Evolutionary conservation across 1,284 basidiomycete species (phyloP), one percentile per base, ranked within the genome.

Genomic region (Takashimella tepidaria): DNA sequence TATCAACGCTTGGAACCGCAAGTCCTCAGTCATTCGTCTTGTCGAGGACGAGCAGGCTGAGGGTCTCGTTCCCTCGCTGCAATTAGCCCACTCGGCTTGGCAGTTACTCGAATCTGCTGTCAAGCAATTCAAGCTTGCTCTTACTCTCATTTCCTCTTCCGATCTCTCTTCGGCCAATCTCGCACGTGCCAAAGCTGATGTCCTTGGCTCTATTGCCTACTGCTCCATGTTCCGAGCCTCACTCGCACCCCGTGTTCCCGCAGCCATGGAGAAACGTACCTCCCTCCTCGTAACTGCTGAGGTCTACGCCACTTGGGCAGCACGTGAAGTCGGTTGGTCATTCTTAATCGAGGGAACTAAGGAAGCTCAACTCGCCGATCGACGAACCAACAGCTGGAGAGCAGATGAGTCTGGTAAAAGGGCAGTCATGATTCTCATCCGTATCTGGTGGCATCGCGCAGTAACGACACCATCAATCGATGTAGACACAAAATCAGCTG

Each of bases 301-400:
- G 50, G 68, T 75, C 20, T 76, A 75, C 54, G 56, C 72, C 0
- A 71, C 69, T 0, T 75, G 74, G 74, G 72, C 73, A 4, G 73
- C 74, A 4, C 58, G 71, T 24, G 74, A 76, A 52, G 69, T 76
- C 42, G 74, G 74, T n/a, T 76, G 72, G 73, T 68, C 67, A 8
- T 73, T 69, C 57, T 48, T 75, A 12, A 72, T 73, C 43, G 74
- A 75, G 50, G 71, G 68, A 5, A 70, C 67, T 2, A 60, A 66
- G 48, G 64, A 68, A 25, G 60, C 69, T 2, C 51, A 62, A 27
- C 49, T 61, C 13, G 63, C 63, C 5, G 70, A 71, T 54, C 60
- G 68, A 37, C 58, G 67, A 19, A 67, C 70, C n/a, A 67, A 68
- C 45, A 64, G 66, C 1, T 70, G 67, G 68, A 48, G 64, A 27